phyloP scores from a whole-genome alignment of 768 basidiomycete species.

The Russula earlei region DNA sequence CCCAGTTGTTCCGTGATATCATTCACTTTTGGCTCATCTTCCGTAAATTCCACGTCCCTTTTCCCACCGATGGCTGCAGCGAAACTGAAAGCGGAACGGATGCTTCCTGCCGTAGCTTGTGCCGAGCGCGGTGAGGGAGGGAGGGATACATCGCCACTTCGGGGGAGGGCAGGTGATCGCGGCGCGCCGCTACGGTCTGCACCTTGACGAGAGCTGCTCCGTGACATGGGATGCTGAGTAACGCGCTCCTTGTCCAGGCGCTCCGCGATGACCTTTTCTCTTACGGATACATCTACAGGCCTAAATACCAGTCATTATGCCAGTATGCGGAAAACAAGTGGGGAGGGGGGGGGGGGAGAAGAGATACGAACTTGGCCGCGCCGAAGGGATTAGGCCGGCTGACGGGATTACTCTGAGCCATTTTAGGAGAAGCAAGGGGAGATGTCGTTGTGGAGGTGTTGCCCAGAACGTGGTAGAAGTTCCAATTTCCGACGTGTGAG shows the following conservation, averaged over 20 bases:
- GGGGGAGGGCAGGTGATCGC: slow-evolving; percentile 22
- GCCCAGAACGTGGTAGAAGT: slow-evolving; percentile 70
- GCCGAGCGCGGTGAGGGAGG: slow-evolving; percentile 15
- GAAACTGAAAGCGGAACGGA: slow-evolving; percentile 73
- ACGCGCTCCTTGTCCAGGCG: slow-evolving; percentile 56
- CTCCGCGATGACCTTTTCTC: slow-evolving; percentile 67
- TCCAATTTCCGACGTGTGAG: slow-evolving; percentile 73
- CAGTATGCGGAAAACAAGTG: neutral
- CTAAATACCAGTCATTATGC: slow-evolving; percentile 28
- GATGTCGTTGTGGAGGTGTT: slow-evolving; percentile 58
- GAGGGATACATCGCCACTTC: slow-evolving; percentile 12
- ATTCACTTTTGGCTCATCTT: slow-evolving; percentile 19
- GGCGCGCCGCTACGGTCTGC: slow-evolving; percentile 24
- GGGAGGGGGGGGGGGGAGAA: too few species aligned
- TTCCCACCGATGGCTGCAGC: slow-evolving; percentile 58
- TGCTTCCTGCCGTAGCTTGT: slow-evolving; percentile 33
- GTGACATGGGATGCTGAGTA: slow-evolving; percentile 34
- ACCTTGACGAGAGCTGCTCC: slow-evolving; percentile 31
- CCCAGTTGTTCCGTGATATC: slow-evolving; percentile 27
- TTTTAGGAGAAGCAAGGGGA: slow-evolving; percentile 72
- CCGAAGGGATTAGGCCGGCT: slow-evolving; percentile 75
- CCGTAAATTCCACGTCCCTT: slow-evolving; percentile 29
- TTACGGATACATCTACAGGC: slow-evolving; percentile 74
- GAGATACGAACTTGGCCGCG: slow-evolving; percentile 52
- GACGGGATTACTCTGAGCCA: slow-evolving; percentile 36